These are phyloP conservation scores for Grifola frondosa DNA, from an alignment of 1,284 basidiomycete genomes.

Conservation along the genomic window DNA sequence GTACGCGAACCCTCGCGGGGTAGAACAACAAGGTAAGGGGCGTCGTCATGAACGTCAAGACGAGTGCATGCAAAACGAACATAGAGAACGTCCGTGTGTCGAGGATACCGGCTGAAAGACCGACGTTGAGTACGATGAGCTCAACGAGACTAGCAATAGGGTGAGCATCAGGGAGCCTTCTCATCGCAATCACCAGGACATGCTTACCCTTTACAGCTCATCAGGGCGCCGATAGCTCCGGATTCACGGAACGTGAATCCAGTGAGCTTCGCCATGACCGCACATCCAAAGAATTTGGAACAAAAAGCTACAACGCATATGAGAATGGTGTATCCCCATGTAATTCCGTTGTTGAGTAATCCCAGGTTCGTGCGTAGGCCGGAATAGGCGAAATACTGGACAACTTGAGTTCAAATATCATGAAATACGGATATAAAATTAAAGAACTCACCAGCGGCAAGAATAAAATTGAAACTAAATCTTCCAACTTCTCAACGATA, in stretches of 20 bases:
- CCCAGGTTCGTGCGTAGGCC: slow-evolving; percentile 85
- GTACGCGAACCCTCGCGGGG: slow-evolving; percentile 52
- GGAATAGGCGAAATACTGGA: slow-evolving; percentile 81
- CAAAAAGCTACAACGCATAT: slow-evolving; percentile 81
- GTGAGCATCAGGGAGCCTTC: background rate
- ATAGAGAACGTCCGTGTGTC: slow-evolving; percentile 76
- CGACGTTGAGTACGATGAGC: slow-evolving; percentile 92
- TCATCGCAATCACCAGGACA: background rate
- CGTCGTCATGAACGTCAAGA: slow-evolving; percentile 86
- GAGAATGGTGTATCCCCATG: slow-evolving; percentile 87
- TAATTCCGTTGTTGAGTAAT: slow-evolving; percentile 67
- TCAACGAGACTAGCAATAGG: slow-evolving; percentile 63
- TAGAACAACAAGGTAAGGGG: slow-evolving; percentile 80
- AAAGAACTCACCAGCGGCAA: slow-evolving; percentile 70
- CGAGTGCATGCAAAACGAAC: slow-evolving; percentile 87
- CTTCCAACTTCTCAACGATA: slow-evolving; percentile 77
- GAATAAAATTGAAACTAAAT: slow-evolving; percentile 72
- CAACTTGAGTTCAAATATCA: background rate
- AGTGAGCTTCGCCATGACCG: slow-evolving; percentile 55
- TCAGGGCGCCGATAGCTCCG: slow-evolving; percentile 84
- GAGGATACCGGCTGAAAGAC: slow-evolving; percentile 78
- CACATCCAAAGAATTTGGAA: slow-evolving; percentile 77
- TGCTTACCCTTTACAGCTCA: slow-evolving; percentile 90
- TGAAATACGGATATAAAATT: background rate
- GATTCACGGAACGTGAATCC: slow-evolving; percentile 81